Base-by-base conservation (phyloP, 2,329 filamentous ascomycete species). In the Colletotrichum sp. region DNA sequence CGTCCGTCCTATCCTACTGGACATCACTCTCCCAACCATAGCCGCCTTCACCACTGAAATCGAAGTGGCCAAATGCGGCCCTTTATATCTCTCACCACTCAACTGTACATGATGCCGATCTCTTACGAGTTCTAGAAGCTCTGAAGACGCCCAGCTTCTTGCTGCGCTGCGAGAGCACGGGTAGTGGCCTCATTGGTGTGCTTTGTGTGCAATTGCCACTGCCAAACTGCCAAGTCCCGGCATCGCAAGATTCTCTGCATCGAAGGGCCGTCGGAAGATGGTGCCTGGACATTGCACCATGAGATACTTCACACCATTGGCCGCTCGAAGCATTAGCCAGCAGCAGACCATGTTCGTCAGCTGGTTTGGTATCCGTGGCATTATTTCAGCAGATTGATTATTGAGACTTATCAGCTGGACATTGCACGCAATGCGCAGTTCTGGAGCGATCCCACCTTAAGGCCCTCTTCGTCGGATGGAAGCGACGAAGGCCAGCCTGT, bases 401-500 rank as follows among this genome's bases (percentile, higher is more conserved):
- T 34, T 21, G 18, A 32, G 59, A 30, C 6, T 30, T 30, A 21
- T 59, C 55, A 62, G 26, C 26, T 49, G 59, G 32, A 26, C 13
- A 63, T 49, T 21, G n/a, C 44, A 52, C 44, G 44, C 12, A 70
- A 64, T 32, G 36, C 36, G 26, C 59, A 24, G 36, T 32, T 66
- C 16, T 66, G 63, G 32, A 66, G n/a, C 44, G 44, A 52, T 52
- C 28, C 30, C 26, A 32, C 28, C 59, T n/a, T 6, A 16, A 30
- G 32, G 59, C 21, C 30, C 30, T 24, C 44, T 52, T 52, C 44
- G 16, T 68, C 15, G 26, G 32, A 49, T 21, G 21, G 49, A 28
- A 72, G 39, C 73, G 21, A 64, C 57, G 69, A 63, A 76, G 73
- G 69, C 70, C 59, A 60, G 64, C 71, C 70, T 76, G 73, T 64